A percentile compares a stretch with the other conserved stretches of the same genome.
Evolutionary conservation across 495 filamentous ascomycete genomes (phyloP).

Genomic region (Aspergillus asperescens): DNA sequence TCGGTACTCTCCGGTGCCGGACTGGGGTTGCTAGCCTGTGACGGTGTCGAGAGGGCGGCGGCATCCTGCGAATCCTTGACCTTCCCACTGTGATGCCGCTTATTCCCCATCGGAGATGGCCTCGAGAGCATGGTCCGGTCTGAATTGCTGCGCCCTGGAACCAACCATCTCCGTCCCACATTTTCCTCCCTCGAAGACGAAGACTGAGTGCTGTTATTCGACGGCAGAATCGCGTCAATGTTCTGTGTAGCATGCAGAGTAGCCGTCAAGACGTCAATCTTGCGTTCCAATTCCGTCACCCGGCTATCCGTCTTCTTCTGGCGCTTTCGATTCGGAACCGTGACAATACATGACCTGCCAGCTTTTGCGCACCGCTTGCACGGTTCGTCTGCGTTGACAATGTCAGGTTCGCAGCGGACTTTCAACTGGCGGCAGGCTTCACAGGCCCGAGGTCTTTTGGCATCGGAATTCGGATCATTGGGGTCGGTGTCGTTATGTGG

Average conservation of each 20-base stretch:
- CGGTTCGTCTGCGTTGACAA: constrained; percentile 50
- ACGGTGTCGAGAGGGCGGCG: constrained; percentile 15
- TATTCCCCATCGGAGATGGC: constrained; percentile 16
- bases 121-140: not conserved
- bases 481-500: constrained; percentile 17
- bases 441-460: constrained; percentile 83
- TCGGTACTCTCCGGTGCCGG: constrained; percentile 25
- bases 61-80: constrained; percentile 14
- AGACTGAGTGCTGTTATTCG: not conserved
- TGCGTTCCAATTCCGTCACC: constrained; percentile 89
- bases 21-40: constrained; percentile 20
- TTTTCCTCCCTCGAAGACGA: constrained; percentile 11
- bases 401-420: constrained; percentile 76
- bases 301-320: constrained; percentile 92
- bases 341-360: constrained; percentile 71
- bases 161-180: constrained; percentile 13
- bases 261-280: constrained; percentile 84
- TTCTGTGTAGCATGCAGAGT: constrained; percentile 54
- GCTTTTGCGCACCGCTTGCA: constrained; percentile 89
- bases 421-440: constrained; percentile 88
- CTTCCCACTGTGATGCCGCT: constrained; percentile 25
- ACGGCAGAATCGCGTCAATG: constrained; percentile 9
- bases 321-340: constrained; percentile 75
- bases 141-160: constrained; percentile 14
- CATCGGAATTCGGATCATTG: constrained; percentile 46